Evolutionary conservation across 192 early-diverging fungal genomes (phyloP).

Genomic region (Endogone sp.): DNA sequence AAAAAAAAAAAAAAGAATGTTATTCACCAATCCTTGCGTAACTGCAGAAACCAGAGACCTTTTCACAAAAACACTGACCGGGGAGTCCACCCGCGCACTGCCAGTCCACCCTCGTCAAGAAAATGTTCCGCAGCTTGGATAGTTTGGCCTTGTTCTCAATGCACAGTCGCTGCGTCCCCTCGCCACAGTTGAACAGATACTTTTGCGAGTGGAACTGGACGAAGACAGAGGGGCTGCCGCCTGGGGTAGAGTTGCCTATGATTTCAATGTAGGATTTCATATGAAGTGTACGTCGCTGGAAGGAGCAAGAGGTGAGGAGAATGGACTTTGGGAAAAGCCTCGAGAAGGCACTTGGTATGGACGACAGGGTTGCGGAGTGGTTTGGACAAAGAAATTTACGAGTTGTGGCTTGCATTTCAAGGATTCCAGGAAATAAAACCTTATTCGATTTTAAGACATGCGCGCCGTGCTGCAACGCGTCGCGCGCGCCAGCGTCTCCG

Average conservation of each 20-base stretch:
- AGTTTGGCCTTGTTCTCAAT: constrained; percentile 72
- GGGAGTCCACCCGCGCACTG: constrained; percentile 84
- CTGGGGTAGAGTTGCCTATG: constrained; percentile 36
- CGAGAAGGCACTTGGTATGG: not conserved
- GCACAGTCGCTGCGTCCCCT: constrained; percentile 85
- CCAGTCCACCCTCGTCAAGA: constrained; percentile 85
- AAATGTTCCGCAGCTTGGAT: constrained; percentile 69
- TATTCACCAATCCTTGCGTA: not conserved
- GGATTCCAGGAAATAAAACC: no score
- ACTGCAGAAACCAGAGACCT: not conserved
- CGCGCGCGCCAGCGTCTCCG: constrained; percentile 38
- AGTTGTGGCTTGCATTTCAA: no score
- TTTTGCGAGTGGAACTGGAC: constrained; percentile 70
- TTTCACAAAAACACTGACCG: constrained; percentile 37
- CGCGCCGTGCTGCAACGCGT: constrained; percentile 31
- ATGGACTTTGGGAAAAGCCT: not conserved
- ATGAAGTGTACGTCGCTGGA: constrained; percentile 7
- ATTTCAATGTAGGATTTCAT: constrained; percentile 54
- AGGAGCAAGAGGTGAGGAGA: not conserved
- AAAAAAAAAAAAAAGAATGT: constrained; percentile 3
- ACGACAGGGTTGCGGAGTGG: not conserved
- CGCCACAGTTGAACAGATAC: constrained; percentile 93
- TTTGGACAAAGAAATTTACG: not conserved
- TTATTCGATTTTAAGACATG: no score
- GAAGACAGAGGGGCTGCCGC: constrained; percentile 60